Evolutionary conservation across 768 basidiomycete genomes (phyloP).

Genomic region (Termitomyces sp.): DNA sequence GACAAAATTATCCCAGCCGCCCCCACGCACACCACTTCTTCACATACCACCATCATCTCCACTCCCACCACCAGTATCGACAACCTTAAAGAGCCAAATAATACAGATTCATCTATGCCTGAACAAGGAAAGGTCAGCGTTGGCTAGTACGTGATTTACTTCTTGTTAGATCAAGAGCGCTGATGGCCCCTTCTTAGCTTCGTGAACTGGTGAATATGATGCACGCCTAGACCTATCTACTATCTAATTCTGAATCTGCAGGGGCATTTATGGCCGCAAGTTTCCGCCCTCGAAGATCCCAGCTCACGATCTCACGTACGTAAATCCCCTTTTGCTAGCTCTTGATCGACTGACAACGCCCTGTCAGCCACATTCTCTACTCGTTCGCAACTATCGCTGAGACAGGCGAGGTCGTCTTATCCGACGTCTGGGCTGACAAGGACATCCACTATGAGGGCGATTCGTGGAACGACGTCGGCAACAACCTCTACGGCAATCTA

Average conservation of each 20-base stretch:
- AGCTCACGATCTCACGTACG: slow-evolving; percentile 77
- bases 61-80: slow-evolving; percentile 2
- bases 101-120: slow-evolving; percentile 15
- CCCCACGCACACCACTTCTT: not conserved
- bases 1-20: slow-evolving; percentile 1
- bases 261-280: slow-evolving; percentile 95
- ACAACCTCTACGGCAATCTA: slow-evolving; percentile 93
- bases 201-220: slow-evolving; percentile 58
- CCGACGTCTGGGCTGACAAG: slow-evolving; percentile 92
- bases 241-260: slow-evolving; percentile 17
- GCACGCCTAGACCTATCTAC: not conserved
- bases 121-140: slow-evolving; percentile 68
- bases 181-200: slow-evolving; percentile 37
- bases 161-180: slow-evolving; percentile 5
- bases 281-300: slow-evolving; percentile 86
- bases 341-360: slow-evolving; percentile 2
- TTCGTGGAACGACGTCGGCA: slow-evolving; percentile 88
- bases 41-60: slow-evolving; percentile 3
- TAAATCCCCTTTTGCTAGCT: slow-evolving; percentile 8
- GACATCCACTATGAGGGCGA: slow-evolving; percentile 96
- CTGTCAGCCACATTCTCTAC: slow-evolving; percentile 75
- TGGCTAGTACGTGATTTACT: slow-evolving; percentile 58
- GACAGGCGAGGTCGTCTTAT: slow-evolving; percentile 81
- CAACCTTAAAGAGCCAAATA: slow-evolving; percentile 1
- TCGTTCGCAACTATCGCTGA: slow-evolving; percentile 90